A percentile compares a stretch with the other conserved stretches of the same genome.
Evolutionary conservation across 148 eudicot genomes (phyloP).

Genomic region (Camellia sinensis): DNA sequence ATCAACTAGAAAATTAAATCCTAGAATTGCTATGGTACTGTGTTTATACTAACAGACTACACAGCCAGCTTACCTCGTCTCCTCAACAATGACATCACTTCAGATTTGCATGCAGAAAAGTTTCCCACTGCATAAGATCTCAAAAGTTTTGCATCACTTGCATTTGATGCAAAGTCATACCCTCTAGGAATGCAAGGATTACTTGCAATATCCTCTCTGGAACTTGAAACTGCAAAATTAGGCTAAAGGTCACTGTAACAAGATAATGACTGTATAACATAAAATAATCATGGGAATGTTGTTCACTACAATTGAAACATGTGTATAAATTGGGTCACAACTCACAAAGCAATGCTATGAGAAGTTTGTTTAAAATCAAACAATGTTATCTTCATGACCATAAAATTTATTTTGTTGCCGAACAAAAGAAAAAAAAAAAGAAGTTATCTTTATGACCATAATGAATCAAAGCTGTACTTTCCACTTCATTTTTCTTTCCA

Average conservation of each 20-base stretch:
- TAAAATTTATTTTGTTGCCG: too few relatives aligned
- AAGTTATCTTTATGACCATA: background rate
- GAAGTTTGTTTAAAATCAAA: background rate
- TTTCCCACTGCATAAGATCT: conserved; percentile 27
- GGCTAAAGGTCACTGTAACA: background rate
- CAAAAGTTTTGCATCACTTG: conserved; percentile 28
- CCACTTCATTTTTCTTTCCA: background rate
- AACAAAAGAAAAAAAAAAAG: too few relatives aligned
- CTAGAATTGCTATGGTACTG: background rate
- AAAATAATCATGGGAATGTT: background rate
- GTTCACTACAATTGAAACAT: background rate
- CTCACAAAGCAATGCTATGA: background rate
- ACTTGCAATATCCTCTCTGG: conserved; percentile 18
- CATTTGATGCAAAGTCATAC: conserved; percentile 24
- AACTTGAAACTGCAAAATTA: conserved; percentile 24
- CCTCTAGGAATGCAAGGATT: conserved; percentile 43
- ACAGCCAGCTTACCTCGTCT: conserved; percentile 29
- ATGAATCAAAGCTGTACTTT: background rate
- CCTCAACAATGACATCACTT: conserved; percentile 28
- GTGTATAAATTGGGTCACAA: background rate
- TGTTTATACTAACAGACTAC: background rate
- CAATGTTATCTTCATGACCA: background rate
- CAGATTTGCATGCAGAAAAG: conserved; percentile 42
- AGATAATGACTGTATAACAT: background rate
- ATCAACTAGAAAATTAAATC: background rate